Conservation (phyloP, 1,284 basidiomycete genomes). For the Tremellales sp. region DNA sequence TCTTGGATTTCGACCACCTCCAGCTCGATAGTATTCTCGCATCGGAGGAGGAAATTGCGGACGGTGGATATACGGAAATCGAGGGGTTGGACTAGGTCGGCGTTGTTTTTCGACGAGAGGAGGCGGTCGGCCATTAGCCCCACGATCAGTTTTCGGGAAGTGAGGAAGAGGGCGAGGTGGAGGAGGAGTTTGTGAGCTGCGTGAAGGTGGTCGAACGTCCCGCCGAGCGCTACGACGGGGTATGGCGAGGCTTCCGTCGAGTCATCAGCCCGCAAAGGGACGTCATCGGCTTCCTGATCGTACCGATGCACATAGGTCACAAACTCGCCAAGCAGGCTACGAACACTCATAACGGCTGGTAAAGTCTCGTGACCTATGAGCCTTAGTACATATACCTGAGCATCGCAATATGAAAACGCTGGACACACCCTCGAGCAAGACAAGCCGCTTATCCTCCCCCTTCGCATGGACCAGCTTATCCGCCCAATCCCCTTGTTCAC, state of each 20-base stretch:
- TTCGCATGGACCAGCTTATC: constrained; percentile 13
- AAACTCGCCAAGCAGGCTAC: too few relatives aligned
- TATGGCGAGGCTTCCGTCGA: too few relatives aligned
- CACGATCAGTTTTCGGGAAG: constrained; percentile 74
- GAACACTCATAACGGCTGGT: too few relatives aligned
- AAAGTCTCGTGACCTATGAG: too few relatives aligned
- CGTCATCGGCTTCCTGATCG: too few relatives aligned
- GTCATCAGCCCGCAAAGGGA: too few relatives aligned
- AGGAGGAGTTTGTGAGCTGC: constrained; percentile 96
- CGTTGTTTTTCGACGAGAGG: constrained; percentile 69
- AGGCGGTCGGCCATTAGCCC: constrained; percentile 76
- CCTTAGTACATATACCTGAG: background rate
- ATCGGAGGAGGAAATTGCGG: constrained; percentile 57
- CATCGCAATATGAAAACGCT: background rate
- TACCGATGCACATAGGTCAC: too few relatives aligned
- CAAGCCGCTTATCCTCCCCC: constrained; percentile 9
- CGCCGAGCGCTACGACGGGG: constrained; percentile 54
- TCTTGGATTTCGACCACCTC: constrained; percentile 70
- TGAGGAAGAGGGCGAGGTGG: constrained; percentile 81
- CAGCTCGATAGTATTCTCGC: background rate
- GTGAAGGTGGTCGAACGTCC: constrained; percentile 96
- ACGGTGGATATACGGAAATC: constrained; percentile 56
- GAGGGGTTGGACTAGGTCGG: constrained; percentile 66
- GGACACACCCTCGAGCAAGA: constrained; percentile 17
- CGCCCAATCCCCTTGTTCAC: constrained; percentile 25